Evolutionary conservation across 1,139 yeast genomes (phyloP).

Genomic region (Suhomyces atakaporum): DNA sequence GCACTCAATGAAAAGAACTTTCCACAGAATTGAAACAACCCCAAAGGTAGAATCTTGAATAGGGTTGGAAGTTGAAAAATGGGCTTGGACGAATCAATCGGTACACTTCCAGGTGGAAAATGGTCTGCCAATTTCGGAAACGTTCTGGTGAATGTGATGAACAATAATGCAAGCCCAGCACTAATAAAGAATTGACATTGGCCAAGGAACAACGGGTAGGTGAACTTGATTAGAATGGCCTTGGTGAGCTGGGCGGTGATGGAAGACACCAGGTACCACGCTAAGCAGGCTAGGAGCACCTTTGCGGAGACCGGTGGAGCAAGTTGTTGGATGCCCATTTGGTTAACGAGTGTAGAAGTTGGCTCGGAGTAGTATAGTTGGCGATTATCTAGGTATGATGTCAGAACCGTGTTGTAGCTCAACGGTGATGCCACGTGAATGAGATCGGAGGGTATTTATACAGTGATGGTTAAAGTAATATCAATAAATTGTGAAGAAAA

Average conservation of each 20-base stretch:
- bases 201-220: conserved; percentile 53
- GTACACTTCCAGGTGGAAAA: conserved; percentile 39
- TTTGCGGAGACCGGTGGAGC: conserved; percentile 36
- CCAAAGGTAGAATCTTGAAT: conserved; percentile 38
- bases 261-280: conserved; percentile 51
- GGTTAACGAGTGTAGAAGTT: background rate
- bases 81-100: conserved; percentile 23
- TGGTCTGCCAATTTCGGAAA: conserved; percentile 22
- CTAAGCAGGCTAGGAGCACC: conserved; percentile 35
- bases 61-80: conserved; percentile 25
- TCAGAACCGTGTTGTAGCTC: no score
- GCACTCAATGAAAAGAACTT: conserved; percentile 42
- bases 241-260: conserved; percentile 52
- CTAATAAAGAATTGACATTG: conserved; percentile 50
- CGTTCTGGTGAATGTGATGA: conserved; percentile 23
- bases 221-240: conserved; percentile 40
- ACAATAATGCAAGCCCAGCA: conserved; percentile 29
- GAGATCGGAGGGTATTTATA: no score
- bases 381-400: no score
- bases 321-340: conserved; percentile 6
- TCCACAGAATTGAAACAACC: conserved; percentile 41
- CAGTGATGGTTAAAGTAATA: no score
- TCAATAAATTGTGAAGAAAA: no score
- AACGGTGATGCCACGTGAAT: no score
- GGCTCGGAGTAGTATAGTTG: background rate